These are phyloP conservation scores for Ligustrum vulgare DNA, from an alignment of 257 asterid genomes.

Conservation along the genomic window DNA sequence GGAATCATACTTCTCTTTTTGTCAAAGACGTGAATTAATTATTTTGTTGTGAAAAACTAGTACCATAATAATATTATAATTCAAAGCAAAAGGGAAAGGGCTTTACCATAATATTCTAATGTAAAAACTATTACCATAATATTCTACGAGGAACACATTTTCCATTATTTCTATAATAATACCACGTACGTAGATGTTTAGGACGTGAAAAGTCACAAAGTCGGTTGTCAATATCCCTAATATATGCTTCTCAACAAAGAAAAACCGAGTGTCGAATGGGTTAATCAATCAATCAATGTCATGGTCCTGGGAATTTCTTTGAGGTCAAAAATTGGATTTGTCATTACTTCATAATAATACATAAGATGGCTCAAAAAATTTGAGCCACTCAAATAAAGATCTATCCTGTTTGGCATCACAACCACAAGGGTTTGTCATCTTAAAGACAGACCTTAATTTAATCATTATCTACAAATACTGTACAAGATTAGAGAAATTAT, in stretches of 20 bases:
- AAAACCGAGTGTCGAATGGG: neutral
- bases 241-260: neutral
- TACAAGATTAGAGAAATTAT: neutral
- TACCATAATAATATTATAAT: neutral
- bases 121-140: neutral
- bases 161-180: neutral
- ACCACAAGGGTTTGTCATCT: conserved; percentile 2
- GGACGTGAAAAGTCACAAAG: neutral
- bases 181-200: neutral
- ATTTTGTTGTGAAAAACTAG: neutral
- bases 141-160: neutral
- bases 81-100: no score
- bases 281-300: neutral
- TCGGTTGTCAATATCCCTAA: neutral
- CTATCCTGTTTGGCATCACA: neutral
- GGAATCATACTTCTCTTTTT: neutral
- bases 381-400: neutral
- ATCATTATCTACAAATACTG: neutral
- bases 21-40: neutral
- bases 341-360: neutral
- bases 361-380: neutral
- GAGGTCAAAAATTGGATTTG: neutral
- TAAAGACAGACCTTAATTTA: neutral
- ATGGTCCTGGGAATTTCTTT: neutral
- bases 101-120: no score